Evolutionary conservation across 352 stramenopile genomes (phyloP).

Genomic region (Phytopythium cucurbitacearum): DNA sequence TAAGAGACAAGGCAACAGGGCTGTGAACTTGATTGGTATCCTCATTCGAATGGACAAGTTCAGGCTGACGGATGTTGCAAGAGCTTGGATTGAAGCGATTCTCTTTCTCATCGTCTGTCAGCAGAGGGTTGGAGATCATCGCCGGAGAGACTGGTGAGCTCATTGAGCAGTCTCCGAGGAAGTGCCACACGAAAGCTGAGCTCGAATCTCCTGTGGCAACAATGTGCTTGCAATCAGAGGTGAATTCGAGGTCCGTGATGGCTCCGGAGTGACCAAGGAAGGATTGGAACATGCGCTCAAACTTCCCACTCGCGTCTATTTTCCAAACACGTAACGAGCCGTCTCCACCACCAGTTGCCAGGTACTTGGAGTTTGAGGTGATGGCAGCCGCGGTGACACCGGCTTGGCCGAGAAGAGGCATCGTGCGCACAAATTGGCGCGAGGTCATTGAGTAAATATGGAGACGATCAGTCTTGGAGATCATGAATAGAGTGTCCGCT

Average conservation of each 20-base stretch:
- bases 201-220: constrained; percentile 37
- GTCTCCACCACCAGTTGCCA: constrained; percentile 50
- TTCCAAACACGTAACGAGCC: constrained; percentile 63
- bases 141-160: neutral
- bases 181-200: constrained; percentile 56
- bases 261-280: constrained; percentile 41
- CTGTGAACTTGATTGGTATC: too few species aligned
- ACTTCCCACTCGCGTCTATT: constrained; percentile 40
- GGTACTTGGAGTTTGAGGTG: constrained; percentile 59
- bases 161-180: constrained; percentile 30
- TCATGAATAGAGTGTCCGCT: constrained; percentile 40
- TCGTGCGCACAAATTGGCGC: constrained; percentile 35
- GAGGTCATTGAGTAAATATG: constrained; percentile 45
- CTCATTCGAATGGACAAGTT: too few species aligned
- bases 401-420: constrained; percentile 45
- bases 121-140: neutral
- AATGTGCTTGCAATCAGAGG: constrained; percentile 28
- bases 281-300: constrained; percentile 51
- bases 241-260: constrained; percentile 38
- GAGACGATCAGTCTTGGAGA: constrained; percentile 46
- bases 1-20: neutral
- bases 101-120: too few species aligned
- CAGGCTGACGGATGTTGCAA: too few species aligned
- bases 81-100: too few species aligned
- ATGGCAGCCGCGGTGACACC: constrained; percentile 45